Base-by-base conservation (phyloP, 805 yeast species). In the Cyberlindnera suaveolens region DNA sequence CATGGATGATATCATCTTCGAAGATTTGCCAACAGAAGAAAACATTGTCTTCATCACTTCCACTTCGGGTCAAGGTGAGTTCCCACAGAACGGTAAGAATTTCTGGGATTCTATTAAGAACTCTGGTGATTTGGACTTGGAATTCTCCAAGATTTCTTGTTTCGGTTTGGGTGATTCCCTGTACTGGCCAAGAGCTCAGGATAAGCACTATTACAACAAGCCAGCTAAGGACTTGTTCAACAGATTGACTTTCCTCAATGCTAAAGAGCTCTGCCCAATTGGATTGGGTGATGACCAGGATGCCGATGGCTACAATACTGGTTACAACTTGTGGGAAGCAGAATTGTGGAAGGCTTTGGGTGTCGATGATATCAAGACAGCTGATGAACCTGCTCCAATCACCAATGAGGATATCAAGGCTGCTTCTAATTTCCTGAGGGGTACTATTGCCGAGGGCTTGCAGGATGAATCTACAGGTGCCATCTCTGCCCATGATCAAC, bases 161-260 rank as follows among this genome's bases (percentile, higher is more conserved):
- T 84, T 93, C 57, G 99, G 99, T 0, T 64, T 93, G 3, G 99
- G 99, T 37, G 98, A 93, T 60, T 82, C 96, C 3, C 79, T 93
- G 5, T 93, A 93, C 62, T 91, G 98, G 98, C 98, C 98, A 55
- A 79, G 98, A 68, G 86, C 87, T 64, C 96, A 91, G 65, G 98
- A 91, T 67, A 80, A 81, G 54, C 91, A 85, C 63, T 91, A 86
- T 68, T 91, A 88, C 68, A 91, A 91, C 71, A 90, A 89, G 63
- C 98, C 98, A 14, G 77, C 83, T 16, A 74, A 74, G 51, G 96
- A 89, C 62, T 67, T 91, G 50, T 70, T 66, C 60, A 76, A 75
- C 49, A 80, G 82, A 49, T 66, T 91, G 49, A 68, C 67, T 49
- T 67, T 82, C 45, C 72, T 87, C 46, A 93, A 95, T 35, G 96